Evolutionary conservation across 371 early-diverging fungal species (phyloP).

Genomic region (Syncephalis plumigaleata): DNA sequence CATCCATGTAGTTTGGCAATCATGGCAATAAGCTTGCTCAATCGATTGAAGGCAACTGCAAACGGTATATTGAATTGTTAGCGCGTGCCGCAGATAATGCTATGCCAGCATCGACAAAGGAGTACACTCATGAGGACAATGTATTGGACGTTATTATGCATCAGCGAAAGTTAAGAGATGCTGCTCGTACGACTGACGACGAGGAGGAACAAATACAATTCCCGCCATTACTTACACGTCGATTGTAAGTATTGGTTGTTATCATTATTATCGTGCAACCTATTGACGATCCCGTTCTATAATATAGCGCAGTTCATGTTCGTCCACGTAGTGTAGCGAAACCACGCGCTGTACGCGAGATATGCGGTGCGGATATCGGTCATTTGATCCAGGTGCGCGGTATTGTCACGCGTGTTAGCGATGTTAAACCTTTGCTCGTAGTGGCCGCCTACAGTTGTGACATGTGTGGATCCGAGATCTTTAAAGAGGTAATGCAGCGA

Average conservation of each 20-base stretch:
- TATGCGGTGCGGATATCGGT: constrained; percentile 75
- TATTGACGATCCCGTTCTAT: too few species aligned
- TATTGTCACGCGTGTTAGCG: constrained; percentile 92
- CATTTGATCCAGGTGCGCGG: constrained; percentile 85
- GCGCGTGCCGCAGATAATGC: constrained; percentile 51
- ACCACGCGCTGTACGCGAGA: constrained; percentile 70
- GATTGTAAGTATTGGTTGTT: constrained; percentile 41
- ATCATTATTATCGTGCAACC: too few species aligned
- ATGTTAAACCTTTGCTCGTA: constrained; percentile 85
- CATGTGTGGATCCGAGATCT: constrained; percentile 92
- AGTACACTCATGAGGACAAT: constrained; percentile 50
- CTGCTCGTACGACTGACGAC: constrained; percentile 15
- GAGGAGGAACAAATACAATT: constrained; percentile 31
- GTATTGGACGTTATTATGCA: constrained; percentile 81
- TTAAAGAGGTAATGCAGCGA: constrained; percentile 80
- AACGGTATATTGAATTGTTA: constrained; percentile 67
- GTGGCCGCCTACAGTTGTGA: constrained; percentile 96
- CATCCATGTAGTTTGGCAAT: background rate
- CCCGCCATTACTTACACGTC: constrained; percentile 67
- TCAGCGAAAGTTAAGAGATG: constrained; percentile 64
- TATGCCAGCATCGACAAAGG: constrained; percentile 41
- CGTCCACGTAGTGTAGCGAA: constrained; percentile 45
- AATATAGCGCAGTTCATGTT: constrained; percentile 69
- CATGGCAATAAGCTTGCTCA: constrained; percentile 9
- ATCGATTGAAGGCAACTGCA: constrained; percentile 39